phyloP scores from a whole-genome alignment of 768 basidiomycete species.

The Steccherinum ochraceum region DNA sequence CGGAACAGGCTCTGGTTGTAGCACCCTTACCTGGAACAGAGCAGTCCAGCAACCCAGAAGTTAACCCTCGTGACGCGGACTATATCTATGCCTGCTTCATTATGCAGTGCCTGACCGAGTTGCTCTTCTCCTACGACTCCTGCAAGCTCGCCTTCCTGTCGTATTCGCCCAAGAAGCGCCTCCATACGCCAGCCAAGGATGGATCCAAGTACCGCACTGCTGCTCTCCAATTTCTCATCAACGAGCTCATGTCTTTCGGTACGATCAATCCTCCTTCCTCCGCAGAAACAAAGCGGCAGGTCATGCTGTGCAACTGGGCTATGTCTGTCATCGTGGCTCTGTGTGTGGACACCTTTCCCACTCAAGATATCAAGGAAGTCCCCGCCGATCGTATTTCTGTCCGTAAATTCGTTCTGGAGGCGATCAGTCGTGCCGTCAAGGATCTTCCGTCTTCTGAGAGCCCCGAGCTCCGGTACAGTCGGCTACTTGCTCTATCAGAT shows the following conservation, averaged over 20 bases:
- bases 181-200: constrained; percentile 61
- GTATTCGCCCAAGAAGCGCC: constrained; percentile 59
- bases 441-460: constrained; percentile 57
- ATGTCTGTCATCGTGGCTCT: constrained; percentile 88
- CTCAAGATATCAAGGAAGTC: constrained; percentile 68
- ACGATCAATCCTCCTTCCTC: constrained; percentile 60
- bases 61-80: constrained; percentile 14
- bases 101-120: constrained; percentile 88
- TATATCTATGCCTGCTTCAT: constrained; percentile 69
- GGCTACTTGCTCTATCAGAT: constrained; percentile 80
- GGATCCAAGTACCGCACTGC: constrained; percentile 52
- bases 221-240: constrained; percentile 75
- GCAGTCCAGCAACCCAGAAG: not conserved
- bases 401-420: constrained; percentile 89
- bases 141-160: constrained; percentile 88
- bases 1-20: not conserved
- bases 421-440: constrained; percentile 80
- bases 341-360: constrained; percentile 77
- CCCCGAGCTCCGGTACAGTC: constrained; percentile 74
- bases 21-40: not conserved
- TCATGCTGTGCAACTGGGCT: constrained; percentile 74
- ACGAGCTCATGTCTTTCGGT: constrained; percentile 75
- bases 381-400: constrained; percentile 77
- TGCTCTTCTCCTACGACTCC: constrained; percentile 86
- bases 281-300: constrained; percentile 46